Conservation (phyloP, 495 filamentous ascomycete genomes). For the Corynascus novoguineensis region DNA sequence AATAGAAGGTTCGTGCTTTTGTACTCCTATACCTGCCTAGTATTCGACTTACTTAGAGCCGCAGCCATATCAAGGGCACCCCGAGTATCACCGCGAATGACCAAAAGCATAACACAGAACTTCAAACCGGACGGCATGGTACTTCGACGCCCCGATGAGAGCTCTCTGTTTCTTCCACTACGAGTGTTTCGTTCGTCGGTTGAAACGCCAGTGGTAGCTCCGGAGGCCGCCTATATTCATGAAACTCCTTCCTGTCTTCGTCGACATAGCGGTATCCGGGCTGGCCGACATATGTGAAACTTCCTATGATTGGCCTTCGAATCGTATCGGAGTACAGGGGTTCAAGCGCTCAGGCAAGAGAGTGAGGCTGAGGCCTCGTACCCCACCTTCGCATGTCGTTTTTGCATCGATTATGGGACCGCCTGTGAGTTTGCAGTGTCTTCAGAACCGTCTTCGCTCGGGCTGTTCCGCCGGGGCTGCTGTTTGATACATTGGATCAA, state of each 20-base stretch:
- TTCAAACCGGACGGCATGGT: background rate
- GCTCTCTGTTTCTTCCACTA: no score
- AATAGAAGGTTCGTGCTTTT: background rate
- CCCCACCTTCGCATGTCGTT: background rate
- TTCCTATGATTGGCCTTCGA: background rate
- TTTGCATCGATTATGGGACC: background rate
- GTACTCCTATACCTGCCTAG: background rate
- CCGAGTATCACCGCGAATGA: background rate
- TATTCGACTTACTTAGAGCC: background rate
- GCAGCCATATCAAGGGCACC: background rate
- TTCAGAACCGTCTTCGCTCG: background rate
- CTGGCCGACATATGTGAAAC: background rate
- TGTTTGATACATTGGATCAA: background rate
- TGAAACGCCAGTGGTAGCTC: background rate
- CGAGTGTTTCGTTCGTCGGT: background rate
- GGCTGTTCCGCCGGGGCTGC: background rate
- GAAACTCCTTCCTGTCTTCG: background rate
- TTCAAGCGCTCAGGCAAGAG: background rate
- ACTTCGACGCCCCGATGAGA: background rate
- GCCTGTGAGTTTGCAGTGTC: background rate
- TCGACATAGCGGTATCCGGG: constrained; percentile 2
- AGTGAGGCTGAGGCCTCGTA: background rate
- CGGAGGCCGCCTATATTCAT: background rate
- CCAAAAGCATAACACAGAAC: background rate
- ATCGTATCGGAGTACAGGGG: background rate